Conservation (phyloP, 2,329 filamentous ascomycete genomes). For the Apiospora sp. region DNA sequence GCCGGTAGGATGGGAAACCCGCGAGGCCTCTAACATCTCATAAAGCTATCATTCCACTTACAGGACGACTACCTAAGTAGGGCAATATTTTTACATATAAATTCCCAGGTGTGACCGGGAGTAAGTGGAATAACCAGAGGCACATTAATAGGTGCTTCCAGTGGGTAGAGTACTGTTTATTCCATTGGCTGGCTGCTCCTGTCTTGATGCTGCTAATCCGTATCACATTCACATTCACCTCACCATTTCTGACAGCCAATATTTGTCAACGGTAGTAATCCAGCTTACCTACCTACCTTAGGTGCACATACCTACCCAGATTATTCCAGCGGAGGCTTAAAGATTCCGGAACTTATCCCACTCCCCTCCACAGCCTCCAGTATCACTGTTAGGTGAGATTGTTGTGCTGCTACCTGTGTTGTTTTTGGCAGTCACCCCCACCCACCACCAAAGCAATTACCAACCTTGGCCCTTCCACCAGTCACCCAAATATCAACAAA, state of each 20-base stretch:
- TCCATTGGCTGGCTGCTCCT: too few relatives aligned
- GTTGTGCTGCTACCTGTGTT: not conserved
- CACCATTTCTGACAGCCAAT: not conserved
- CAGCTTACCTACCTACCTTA: not conserved
- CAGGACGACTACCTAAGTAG: too few relatives aligned
- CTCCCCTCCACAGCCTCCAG: not conserved
- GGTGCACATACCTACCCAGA: too few relatives aligned
- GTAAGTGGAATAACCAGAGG: too few relatives aligned
- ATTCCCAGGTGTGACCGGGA: too few relatives aligned
- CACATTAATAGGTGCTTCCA: too few relatives aligned
- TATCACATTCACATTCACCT: not conserved
- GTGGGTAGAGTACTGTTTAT: too few relatives aligned
- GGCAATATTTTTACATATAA: too few relatives aligned
- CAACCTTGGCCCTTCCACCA: not conserved
- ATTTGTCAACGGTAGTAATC: not conserved
- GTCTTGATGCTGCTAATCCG: not conserved
- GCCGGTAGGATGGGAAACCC: too few relatives aligned
- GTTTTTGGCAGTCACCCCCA: not conserved
- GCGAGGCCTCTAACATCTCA: too few relatives aligned
- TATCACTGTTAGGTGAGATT: not conserved
- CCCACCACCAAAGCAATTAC: not conserved
- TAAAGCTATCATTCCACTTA: too few relatives aligned
- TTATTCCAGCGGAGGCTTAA: not conserved
- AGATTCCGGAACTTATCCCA: too few relatives aligned
- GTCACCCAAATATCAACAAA: not conserved